Evolutionary conservation across 345 rosid genomes (phyloP), one percentile per base, ranked within the genome.

Genomic region (Citrus maxima): DNA sequence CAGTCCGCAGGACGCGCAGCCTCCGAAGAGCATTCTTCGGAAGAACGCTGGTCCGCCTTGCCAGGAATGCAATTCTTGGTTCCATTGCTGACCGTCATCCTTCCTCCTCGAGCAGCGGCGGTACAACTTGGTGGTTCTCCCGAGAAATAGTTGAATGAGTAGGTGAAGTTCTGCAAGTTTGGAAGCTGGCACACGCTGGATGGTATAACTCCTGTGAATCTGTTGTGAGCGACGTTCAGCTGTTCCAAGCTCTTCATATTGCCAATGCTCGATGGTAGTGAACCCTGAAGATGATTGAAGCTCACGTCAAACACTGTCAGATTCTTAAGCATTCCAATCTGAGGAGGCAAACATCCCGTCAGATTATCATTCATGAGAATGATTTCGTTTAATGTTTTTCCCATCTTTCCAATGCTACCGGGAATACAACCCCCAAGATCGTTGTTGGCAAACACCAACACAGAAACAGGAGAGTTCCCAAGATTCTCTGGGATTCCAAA

Each of bases 381-480:
- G 27, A 92, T 80, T 77, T 92, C 94, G 67, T 92, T 90, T 30
- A 92, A 78, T 5, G 94, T 92, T 4, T 86, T 85, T 4, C 88
- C 94, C 94, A 89, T 92, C 60, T 89, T 87, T 19, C 90, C 94
- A 32, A 92, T 89, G 58, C 91, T 90, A 16, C 84, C 83, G 0
- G 97, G 97, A 35, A 92, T 89, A 64, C 97, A 92, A n/a, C 97
- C 95, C 2, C 97, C 92, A 0, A 92, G 95, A 72, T 92, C 82
- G 38, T 92, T 92, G 80, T 92, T 89, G 3, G 97, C 93, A 22
- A 90, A 83, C 14, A 90, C 97, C 65, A 92, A 61, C 32, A 88
- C 93, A 0, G 95, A 92, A 35, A 92, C 95, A 0, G 97, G 97
- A 0, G 95, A 92, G 80, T 90, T 89, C 0, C 97, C 97, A 25